A percentile compares a stretch with the other conserved stretches of the same genome.
These are phyloP conservation scores for Gloeopeniophorella convolvens DNA, from an alignment of 768 basidiomycete genomes.

Conservation along the genomic window DNA sequence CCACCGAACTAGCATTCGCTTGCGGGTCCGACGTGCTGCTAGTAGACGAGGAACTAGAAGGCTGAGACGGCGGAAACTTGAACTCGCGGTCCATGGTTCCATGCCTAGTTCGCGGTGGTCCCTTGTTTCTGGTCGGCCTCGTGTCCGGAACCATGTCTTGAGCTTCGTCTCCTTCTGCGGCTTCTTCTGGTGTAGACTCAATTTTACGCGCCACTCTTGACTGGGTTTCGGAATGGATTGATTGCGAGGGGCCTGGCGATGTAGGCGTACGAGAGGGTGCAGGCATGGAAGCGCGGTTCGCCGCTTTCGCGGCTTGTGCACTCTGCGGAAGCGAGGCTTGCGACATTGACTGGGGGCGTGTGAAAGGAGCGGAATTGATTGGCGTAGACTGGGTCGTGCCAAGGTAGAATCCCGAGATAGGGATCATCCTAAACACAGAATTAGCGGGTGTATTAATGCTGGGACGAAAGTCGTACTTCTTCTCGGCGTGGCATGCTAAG, in stretches of 20 bases:
- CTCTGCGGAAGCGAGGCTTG: slow-evolving; percentile 45
- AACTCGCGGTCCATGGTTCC: slow-evolving; percentile 79
- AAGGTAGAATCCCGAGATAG: slow-evolving; percentile 78
- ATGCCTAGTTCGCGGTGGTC: slow-evolving; percentile 31
- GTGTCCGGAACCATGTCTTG: slow-evolving; percentile 20
- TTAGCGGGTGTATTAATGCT: not conserved
- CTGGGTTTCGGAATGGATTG: slow-evolving; percentile 28
- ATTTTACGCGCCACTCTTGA: slow-evolving; percentile 24
- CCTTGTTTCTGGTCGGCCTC: slow-evolving; percentile 19
- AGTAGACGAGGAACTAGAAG: not conserved
- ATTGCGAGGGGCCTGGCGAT: slow-evolving; percentile 34
- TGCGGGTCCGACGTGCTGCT: not conserved
- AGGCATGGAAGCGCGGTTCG: slow-evolving; percentile 66
- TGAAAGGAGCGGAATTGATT: slow-evolving; percentile 32
- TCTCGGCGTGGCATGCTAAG: slow-evolving; percentile 78
- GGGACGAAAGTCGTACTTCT: slow-evolving; percentile 44
- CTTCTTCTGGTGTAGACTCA: slow-evolving; percentile 50
- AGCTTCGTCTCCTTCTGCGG: slow-evolving; percentile 31
- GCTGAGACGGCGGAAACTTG: slow-evolving; percentile 47
- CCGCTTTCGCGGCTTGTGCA: slow-evolving; percentile 29
- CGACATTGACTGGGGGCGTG: slow-evolving; percentile 72
- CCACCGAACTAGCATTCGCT: not conserved
- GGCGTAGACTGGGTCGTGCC: slow-evolving; percentile 53
- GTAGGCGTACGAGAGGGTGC: slow-evolving; percentile 40
- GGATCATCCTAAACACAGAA: slow-evolving; percentile 62